Percentiles rank a stretch among this genome's conserved stretches.
phyloP scores from a whole-genome alignment of 108 stramenopile genomes.

The Parietichytrium sp. region DNA sequence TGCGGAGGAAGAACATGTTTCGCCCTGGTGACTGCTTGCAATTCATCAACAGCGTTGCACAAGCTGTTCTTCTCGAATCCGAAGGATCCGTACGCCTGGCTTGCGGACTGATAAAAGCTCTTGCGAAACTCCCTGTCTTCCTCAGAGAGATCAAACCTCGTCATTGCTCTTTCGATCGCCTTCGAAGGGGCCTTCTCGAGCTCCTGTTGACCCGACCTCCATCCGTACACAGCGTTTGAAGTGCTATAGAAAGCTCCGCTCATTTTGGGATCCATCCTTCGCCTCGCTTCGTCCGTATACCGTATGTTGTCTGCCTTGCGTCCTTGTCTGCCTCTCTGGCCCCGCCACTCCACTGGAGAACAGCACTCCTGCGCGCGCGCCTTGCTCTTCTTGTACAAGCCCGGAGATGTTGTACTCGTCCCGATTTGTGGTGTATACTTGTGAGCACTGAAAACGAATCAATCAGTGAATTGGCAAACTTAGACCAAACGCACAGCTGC shows the following conservation, averaged over 20 bases:
- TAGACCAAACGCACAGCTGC: no score
- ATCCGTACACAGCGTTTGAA: not conserved
- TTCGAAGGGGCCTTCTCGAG: not conserved
- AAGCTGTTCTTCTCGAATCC: constrained; percentile 22
- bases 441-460: no score
- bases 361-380: no score
- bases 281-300: no score
- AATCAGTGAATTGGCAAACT: no score
- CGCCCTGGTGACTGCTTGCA: not conserved
- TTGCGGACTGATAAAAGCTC: not conserved
- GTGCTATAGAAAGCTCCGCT: not conserved
- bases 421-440: no score
- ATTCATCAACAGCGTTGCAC: not conserved
- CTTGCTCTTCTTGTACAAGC: no score
- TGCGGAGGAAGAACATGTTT: not conserved
- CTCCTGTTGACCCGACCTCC: not conserved
- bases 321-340: no score
- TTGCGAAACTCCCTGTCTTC: not conserved
- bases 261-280: no score
- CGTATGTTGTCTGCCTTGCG: no score
- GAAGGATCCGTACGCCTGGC: constrained; percentile 20
- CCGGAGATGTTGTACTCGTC: no score
- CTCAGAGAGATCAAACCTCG: not conserved
- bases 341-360: no score
- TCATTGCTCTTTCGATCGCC: not conserved